A percentile compares a stretch with the other conserved stretches of the same genome.
These are phyloP conservation scores for Arctostaphylos glauca DNA, from an alignment of 148 eudicot genomes.

Conservation along the genomic window DNA sequence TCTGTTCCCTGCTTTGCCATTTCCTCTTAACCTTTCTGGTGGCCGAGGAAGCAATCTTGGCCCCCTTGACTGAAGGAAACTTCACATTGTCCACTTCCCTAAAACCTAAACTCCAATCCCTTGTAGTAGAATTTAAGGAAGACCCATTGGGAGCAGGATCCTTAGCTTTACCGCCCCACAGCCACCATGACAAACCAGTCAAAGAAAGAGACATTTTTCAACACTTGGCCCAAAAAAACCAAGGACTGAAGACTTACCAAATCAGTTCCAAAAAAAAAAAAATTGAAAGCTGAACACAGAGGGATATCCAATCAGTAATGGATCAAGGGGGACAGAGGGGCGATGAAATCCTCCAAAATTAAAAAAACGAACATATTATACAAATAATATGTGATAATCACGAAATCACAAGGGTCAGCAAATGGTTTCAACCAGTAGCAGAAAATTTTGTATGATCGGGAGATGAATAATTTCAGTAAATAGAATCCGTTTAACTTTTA, in stretches of 20 bases:
- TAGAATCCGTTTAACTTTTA: not conserved
- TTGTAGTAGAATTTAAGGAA: conserved; percentile 37
- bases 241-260: conserved; percentile 7
- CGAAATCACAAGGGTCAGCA: not conserved
- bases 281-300: not conserved
- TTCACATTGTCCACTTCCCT: conserved; percentile 50
- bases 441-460: not conserved
- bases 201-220: conserved; percentile 49
- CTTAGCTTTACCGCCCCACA: conserved; percentile 47
- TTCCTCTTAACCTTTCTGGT: conserved; percentile 59
- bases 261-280: conserved; percentile 7
- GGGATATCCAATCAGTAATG: not conserved
- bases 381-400: not conserved
- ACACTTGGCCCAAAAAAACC: not conserved
- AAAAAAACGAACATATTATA: not conserved
- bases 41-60: conserved; percentile 41
- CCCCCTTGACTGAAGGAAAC: conserved; percentile 39
- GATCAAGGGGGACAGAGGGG: not conserved
- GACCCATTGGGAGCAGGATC: conserved; percentile 38
- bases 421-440: conserved; percentile 15
- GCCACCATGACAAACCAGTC: conserved; percentile 53
- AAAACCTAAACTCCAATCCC: conserved; percentile 43
- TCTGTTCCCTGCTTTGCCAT: conserved; percentile 74
- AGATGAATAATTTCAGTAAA: conserved; percentile 1
- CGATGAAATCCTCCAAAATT: not conserved